Base-by-base conservation (phyloP, 176 grass and related monocot species). In the Thinopyrum elongatum region DNA sequence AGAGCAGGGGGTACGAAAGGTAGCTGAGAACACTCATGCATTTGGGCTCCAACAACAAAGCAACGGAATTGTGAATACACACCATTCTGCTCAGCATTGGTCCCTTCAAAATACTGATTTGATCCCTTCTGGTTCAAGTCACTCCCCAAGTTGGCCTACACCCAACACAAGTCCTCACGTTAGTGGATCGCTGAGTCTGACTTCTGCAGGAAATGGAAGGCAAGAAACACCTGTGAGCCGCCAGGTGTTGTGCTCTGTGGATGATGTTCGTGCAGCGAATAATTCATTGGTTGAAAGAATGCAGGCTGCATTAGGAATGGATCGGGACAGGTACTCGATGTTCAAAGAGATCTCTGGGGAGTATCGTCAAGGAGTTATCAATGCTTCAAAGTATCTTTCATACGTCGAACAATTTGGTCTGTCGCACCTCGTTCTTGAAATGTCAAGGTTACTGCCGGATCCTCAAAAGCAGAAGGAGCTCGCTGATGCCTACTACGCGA, bases 381-480 rank as follows among this genome's bases (percentile, higher is more conserved):
- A 88, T 65, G 67, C 88, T 53, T 65, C 70, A 68, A 88, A 92
- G 70, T 95, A 95, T 64, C 85, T 95, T 61, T 87, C 70, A 27
- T 90, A 88, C 33, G 90, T 90, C 2, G 86, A 95, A 80, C 93
- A 95, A 69, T 95, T 95, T 89, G 88, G 83, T 47, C 86, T 95
- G 15, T 90, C 76, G 67, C 91, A 92, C 83, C 89, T 95, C 29
- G 85, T 92, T 81, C 88, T 65, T 68, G 93, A 95, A 82, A 85
- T 95, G 85, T 86, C 93, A 8, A 60, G 79, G 10, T 81, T 92
- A 16, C 89, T 88, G 70, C 90, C 93, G 34, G 90, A 88, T 88
- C 23, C 66, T 19, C 74, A 81, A 27, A 95, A 92, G 77, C 88
- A 88, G 85, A 90, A 86, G 70, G 93, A 95, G 65, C 78, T 95